Conservation (phyloP, 1,284 basidiomycete species). For the Leccinum holopus region DNA sequence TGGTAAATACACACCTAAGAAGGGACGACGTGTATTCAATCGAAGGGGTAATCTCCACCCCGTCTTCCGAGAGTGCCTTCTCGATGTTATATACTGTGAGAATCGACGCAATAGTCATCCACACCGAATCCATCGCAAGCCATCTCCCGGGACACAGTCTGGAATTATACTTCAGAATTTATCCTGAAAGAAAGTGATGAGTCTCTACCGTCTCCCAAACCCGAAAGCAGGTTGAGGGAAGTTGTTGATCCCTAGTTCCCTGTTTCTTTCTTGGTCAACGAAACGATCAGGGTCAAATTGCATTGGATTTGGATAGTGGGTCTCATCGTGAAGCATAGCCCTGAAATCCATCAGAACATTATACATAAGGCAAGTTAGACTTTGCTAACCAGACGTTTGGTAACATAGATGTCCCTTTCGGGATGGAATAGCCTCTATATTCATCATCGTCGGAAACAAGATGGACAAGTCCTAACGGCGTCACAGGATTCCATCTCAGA, state of each 20-base stretch:
- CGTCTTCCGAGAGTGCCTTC: slow-evolving; percentile 42
- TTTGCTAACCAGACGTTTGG: slow-evolving; percentile 42
- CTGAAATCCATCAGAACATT: slow-evolving; percentile 13
- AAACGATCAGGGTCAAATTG: slow-evolving; percentile 27
- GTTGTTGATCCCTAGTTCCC: slow-evolving; percentile 25
- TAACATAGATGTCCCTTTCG: slow-evolving; percentile 43
- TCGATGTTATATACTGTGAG: slow-evolving; percentile 44
- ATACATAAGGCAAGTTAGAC: too few relatives aligned
- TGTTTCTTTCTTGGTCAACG: slow-evolving; percentile 23
- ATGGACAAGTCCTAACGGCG: slow-evolving; percentile 41
- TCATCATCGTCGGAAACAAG: slow-evolving; percentile 40
- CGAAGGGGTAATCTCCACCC: slow-evolving; percentile 40
- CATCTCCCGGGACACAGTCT: slow-evolving; percentile 49
- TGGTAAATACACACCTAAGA: slow-evolving; percentile 39
- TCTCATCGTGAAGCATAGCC: slow-evolving; percentile 31
- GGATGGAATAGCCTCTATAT: slow-evolving; percentile 45
- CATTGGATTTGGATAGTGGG: slow-evolving; percentile 24
- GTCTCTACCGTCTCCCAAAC: slow-evolving; percentile 42
- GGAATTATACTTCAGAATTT: not conserved
- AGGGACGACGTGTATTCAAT: slow-evolving; percentile 43
- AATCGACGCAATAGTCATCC: slow-evolving; percentile 47
- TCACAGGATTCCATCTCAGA: slow-evolving; percentile 47
- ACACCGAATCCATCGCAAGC: slow-evolving; percentile 48
- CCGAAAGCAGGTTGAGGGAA: slow-evolving; percentile 40
- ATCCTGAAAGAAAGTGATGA: not conserved